Evolutionary conservation across 2,329 filamentous ascomycete species (phyloP), one percentile per base, ranked within the genome.

Genomic region (Drechslera avenae): DNA sequence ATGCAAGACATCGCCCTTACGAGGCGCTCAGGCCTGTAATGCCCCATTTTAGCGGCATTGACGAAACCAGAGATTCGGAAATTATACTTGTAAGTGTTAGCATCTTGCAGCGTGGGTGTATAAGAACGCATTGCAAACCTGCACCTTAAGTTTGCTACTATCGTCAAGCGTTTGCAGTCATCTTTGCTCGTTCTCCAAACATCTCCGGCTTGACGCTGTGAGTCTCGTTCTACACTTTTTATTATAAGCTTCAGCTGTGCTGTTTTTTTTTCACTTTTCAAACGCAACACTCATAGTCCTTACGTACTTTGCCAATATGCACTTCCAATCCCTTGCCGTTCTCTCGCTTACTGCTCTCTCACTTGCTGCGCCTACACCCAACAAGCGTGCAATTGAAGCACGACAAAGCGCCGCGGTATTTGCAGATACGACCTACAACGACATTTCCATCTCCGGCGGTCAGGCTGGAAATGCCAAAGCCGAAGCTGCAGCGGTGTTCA

Each of bases 401-500:
- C 60, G 59, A 32, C 67, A 67, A 40, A 56, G 50, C 19, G 62
- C 55, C 14, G 42, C 59, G 1, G 61, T 70, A 6, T 61, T 72
- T 14, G 58, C 63, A 8, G 60, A 61, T 37, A 70, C 68, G 9
- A 70, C 66, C 33, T 73, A 62, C 54, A 56, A 72, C 50, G 66
- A 60, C 23, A 82, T 83, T 67, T 77, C 78, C 57, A 73, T 84
- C 41, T 80, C 80, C 0, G 76, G 76, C 36, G 81, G 82, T 2
- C 70, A 76, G 8, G 80, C 76, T 17, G 81, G 82, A 44, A 78
- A 83, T 37, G 81, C 81, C 10, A 73, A 83, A 16, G 76, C 71
- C 1, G 81, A 84, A 67, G 81, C 81, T 46, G 72, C 80, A 37
- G 76, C 78, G 45, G 79, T 80, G 56, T 84, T 85, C 62, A 80